These are phyloP conservation scores for Zoysia pacifica DNA, from an alignment of 176 grass and related monocot genomes.

Conservation along the genomic window DNA sequence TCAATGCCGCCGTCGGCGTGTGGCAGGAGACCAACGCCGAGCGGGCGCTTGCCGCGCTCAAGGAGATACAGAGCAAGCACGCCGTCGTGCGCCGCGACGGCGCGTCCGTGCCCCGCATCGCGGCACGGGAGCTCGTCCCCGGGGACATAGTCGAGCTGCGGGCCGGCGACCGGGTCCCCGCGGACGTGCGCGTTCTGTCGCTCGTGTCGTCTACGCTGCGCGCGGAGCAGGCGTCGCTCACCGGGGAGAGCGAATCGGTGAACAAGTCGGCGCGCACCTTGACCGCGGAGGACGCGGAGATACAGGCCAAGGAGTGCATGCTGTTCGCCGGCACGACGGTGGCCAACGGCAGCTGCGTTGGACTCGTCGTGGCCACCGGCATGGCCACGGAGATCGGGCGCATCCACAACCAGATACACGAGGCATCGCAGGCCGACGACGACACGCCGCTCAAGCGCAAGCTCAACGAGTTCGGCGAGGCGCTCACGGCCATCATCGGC, in stretches of 20 bases:
- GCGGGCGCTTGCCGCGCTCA: constrained; percentile 77
- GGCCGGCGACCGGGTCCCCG: constrained; percentile 78
- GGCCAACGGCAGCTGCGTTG: constrained; percentile 72
- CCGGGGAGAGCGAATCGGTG: constrained; percentile 77
- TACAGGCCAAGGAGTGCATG: constrained; percentile 93
- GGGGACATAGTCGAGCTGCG: constrained; percentile 78
- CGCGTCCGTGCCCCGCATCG: constrained; percentile 47
- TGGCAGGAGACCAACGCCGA: constrained; percentile 98
- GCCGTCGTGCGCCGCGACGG: constrained; percentile 61
- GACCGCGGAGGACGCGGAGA: constrained; percentile 59
- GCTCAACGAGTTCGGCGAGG: constrained; percentile 84
- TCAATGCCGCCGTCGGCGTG: constrained; percentile 81
- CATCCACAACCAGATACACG: constrained; percentile 88
- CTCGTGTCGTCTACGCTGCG: constrained; percentile 79
- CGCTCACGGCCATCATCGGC: constrained; percentile 82
- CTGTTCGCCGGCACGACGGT: constrained; percentile 79
- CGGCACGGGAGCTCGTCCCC: constrained; percentile 65
- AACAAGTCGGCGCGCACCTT: constrained; percentile 72
- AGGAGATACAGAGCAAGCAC: constrained; percentile 84
- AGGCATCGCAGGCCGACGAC: constrained; percentile 75
- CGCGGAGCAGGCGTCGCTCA: constrained; percentile 78
- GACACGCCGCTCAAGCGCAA: constrained; percentile 93
- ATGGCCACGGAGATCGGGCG: constrained; percentile 91
- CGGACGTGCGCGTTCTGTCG: constrained; percentile 69
- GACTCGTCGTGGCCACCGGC: constrained; percentile 77